Conservation (phyloP, 140 eudicot species). For the Stevia rebaudiana region DNA sequence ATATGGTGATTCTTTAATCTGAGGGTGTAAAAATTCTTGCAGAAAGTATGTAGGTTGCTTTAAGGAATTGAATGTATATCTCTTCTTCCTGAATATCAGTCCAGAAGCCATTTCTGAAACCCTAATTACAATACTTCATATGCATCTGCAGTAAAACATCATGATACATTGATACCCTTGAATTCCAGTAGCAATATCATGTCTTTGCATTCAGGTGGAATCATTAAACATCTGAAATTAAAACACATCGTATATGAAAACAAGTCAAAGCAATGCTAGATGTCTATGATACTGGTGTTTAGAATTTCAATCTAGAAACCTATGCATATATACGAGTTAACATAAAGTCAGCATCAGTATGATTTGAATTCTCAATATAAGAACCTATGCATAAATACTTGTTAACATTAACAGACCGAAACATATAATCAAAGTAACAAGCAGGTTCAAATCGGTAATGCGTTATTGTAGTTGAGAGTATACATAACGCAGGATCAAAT, state of each 20-base stretch:
- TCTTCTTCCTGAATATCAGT: constrained; percentile 48
- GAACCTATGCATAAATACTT: not conserved
- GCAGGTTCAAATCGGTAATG: not conserved
- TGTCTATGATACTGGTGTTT: not conserved
- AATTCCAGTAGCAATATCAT: constrained; percentile 5
- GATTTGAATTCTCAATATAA: not conserved
- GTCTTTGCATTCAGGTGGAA: not conserved
- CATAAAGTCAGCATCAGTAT: not conserved
- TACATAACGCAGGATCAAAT: not conserved
- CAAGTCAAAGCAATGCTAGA: not conserved
- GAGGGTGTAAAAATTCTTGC: constrained; percentile 23
- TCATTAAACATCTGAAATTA: not conserved
- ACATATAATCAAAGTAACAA: not conserved
- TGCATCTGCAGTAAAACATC: constrained; percentile 18
- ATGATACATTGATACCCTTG: not conserved
- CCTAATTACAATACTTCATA: constrained; percentile 8
- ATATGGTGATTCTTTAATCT: constrained; percentile 15
- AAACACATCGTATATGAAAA: not conserved
- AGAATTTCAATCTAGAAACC: no score
- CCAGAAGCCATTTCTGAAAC: constrained; percentile 55
- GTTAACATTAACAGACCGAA: not conserved
- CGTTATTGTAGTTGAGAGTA: constrained; percentile 4
- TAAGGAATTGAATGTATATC: constrained; percentile 29
- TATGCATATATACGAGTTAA: no score
- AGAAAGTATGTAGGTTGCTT: constrained; percentile 21